Base-by-base conservation (phyloP, 495 filamentous ascomycete genomes). In the Schizothecium vesticola region DNA sequence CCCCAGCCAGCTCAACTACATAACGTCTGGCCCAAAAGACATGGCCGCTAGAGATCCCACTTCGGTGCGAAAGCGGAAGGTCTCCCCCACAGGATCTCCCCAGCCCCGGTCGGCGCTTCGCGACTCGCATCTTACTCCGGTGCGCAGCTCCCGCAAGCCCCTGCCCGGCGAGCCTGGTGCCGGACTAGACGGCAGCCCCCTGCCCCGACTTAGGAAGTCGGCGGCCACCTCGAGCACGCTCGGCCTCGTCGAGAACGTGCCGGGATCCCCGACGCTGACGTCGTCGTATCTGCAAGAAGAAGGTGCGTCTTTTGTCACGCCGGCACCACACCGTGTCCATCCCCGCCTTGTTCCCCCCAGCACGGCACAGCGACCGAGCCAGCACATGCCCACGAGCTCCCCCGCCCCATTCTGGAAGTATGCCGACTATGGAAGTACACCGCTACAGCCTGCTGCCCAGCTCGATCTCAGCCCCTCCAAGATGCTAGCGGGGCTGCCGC, bases 371-470 rank as follows among this genome's bases (percentile, higher is more conserved):
- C 85, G 94, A 56, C 96, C 96, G 3, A 96, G 92, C 72, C 92
- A 94, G 75, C 95, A 94, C 79, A 93, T 97, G 88, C 92, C 93
- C 21, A 93, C 94, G 75, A 94, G 91, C 75, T 96, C 91, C 23
- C 95, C 95, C 0, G 95, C 96, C n/a, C 93, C 94, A 22, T 98
- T 97, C 80, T 98, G 94, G 94, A 96, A 92, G 74, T 95, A 90
- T 74, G 88, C 85, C 29, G 87, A 89, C 69, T 83, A 89, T 65
- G 87, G 89, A 12, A 93, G 88, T 78, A 97, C 93, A 1, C 93
- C 94, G 51, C 87, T 90, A 3, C 86, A 87, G 67, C 83, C 87
- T 1, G 43, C 43, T 51, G 80, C 83, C 31, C 87, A 90, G 79
- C 85, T 70, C 72, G 82, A 87, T 71, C 43, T 83, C 57, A 83